phyloP scores from a whole-genome alignment of 768 basidiomycete genomes.

The Boletales sp. region DNA sequence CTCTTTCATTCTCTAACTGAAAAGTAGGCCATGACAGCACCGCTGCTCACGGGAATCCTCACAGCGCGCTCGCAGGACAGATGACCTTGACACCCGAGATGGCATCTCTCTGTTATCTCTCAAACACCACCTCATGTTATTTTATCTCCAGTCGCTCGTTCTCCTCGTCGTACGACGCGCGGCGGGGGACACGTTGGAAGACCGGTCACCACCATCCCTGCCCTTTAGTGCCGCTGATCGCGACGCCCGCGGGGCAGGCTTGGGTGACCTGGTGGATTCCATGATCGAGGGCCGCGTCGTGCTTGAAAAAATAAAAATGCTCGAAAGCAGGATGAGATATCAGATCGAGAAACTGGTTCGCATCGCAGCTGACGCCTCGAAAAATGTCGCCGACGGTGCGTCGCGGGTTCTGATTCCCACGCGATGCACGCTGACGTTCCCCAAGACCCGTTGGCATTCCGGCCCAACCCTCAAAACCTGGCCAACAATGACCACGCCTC shows the following conservation, averaged over 20 bases:
- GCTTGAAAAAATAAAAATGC: constrained; percentile 81
- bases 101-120: constrained; percentile 91
- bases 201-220: constrained; percentile 45
- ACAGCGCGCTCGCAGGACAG: constrained; percentile 22
- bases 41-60: constrained; percentile 9
- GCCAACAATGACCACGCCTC: constrained; percentile 38
- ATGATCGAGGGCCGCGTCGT: constrained; percentile 78
- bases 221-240: constrained; percentile 55
- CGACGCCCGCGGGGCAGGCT: constrained; percentile 47
- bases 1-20: constrained; percentile 50
- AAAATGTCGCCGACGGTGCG: constrained; percentile 57
- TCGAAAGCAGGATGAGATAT: constrained; percentile 88
- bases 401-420: not conserved
- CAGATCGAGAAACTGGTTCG: constrained; percentile 93
- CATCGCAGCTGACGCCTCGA: constrained; percentile 59
- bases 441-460: constrained; percentile 87
- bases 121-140: constrained; percentile 80
- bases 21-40: constrained; percentile 40
- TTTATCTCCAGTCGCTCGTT: constrained; percentile 80
- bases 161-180: constrained; percentile 70
- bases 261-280: constrained; percentile 75
- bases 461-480: constrained; percentile 82
- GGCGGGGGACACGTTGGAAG: constrained; percentile 57
- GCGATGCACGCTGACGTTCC: not conserved
- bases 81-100: constrained; percentile 52